Evolutionary conservation across 257 asterid species (phyloP).

Genomic region (Lycium barbarum): DNA sequence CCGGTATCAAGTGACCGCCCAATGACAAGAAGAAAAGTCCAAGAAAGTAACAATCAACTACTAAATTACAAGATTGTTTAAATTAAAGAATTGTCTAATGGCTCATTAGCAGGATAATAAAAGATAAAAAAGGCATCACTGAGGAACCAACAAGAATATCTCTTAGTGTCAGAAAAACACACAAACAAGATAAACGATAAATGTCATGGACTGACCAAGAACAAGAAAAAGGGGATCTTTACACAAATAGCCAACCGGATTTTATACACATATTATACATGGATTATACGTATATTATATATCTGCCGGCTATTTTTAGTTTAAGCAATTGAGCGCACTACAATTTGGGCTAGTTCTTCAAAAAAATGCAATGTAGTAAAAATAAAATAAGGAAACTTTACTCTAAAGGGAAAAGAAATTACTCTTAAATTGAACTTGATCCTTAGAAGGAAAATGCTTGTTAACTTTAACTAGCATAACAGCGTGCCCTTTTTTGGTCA

Average conservation of each 20-base stretch:
- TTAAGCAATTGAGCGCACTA: no score
- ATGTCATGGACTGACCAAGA: neutral
- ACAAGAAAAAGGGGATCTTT: neutral
- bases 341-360: no score
- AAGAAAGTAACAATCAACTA: neutral
- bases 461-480: conserved; percentile 51
- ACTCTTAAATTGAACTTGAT: conserved; percentile 90
- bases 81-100: neutral
- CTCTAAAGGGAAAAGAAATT: conserved; percentile 18
- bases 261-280: no score
- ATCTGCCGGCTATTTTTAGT: no score
- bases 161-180: neutral
- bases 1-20: neutral
- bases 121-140: neutral
- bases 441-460: conserved; percentile 69
- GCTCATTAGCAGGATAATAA: neutral
- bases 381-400: neutral
- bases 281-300: no score
- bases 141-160: neutral
- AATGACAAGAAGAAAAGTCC: neutral
- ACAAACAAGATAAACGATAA: neutral
- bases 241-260: neutral
- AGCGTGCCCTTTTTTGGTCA: conserved; percentile 58
- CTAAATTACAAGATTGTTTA: neutral
- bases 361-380: neutral